Evolutionary conservation across 257 asterid species (phyloP), one percentile per base, ranked within the genome.

Genomic region (Oldenlandia corymbosa): DNA sequence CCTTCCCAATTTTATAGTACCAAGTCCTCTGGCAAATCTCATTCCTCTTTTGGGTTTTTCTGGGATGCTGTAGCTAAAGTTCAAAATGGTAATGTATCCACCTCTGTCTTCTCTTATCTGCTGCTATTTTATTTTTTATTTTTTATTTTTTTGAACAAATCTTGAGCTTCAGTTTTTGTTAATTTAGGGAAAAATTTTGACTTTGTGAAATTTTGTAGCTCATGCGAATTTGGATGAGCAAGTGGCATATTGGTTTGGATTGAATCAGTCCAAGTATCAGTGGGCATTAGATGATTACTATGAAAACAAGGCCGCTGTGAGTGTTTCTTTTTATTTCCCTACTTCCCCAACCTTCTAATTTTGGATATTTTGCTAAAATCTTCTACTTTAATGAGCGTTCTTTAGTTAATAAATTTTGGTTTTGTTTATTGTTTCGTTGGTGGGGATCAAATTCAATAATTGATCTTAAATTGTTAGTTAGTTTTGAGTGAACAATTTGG

Each of bases 201-300:
- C 14, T 24, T 60, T 16, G 60, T 64, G 36, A 56, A 45, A 46
- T 42, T 42, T 66, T 66, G 66, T 75, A 91, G 98, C 95, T 0
- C 98, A 91, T 66, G 76, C 82, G 60, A 85, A 87, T 75, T 80
- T 91, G 87, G 98, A 91, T 65, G 94, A 83, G 70, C 90, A 88
- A 18, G 95, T 88, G 60, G 95, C 98, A 2, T 86, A 84, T 77
- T 91, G 95, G 96, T 88, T 91, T 71, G 98, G 98, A 10, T 72
- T 91, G 90, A 85, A 91, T 72, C 94, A 91, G 78, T 91, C 98
- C 4, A 91, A 88, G 71, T 91, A 91, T 76, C 98, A 91, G 71
- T 91, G 98, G 98, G 98, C 98, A 39, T 77, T 88, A 76, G 90
- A 88, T 75, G 90, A 88, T 81, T 91, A 83, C 78, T 76, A 85